phyloP scores from a whole-genome alignment of 1,139 yeast species.

The Lodderomyces parapsilosis region DNA sequence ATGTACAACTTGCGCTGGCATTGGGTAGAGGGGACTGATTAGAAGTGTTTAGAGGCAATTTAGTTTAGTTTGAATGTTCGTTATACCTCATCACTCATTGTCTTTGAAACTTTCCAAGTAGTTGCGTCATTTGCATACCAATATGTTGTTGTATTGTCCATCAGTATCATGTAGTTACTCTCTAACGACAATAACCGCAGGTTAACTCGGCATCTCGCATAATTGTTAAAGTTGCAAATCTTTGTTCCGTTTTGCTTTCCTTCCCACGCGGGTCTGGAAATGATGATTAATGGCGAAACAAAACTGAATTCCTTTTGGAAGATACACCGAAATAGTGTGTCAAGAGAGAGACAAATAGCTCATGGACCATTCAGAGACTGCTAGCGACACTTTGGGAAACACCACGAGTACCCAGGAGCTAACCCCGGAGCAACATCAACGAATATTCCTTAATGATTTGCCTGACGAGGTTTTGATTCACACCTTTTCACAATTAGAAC shows the following conservation, averaged over 20 bases:
- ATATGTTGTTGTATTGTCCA: too few species aligned
- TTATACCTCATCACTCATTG: too few species aligned
- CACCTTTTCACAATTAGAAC: slow-evolving; percentile 57
- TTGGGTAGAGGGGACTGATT: too few species aligned
- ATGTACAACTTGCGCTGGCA: too few species aligned
- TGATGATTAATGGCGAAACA: neutral
- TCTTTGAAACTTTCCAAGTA: too few species aligned
- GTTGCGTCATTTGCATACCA: too few species aligned
- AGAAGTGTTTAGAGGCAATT: too few species aligned
- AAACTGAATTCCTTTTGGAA: neutral
- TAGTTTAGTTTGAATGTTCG: too few species aligned
- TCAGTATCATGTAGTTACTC: too few species aligned
- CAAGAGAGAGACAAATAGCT: neutral
- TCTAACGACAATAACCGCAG: too few species aligned
- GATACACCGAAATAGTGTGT: neutral
- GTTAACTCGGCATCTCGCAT: too few species aligned
- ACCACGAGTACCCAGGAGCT: slow-evolving; percentile 10
- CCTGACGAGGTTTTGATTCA: slow-evolving; percentile 60
- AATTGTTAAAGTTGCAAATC: neutral
- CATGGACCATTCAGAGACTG: slow-evolving; percentile 5
- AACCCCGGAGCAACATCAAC: neutral
- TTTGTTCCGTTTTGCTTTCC: neutral
- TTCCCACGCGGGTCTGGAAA: neutral
- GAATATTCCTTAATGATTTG: slow-evolving; percentile 31
- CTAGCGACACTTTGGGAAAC: slow-evolving; percentile 20